These are phyloP conservation scores for Fragaria iinumae DNA, from an alignment of 306 rosid genomes.

Conservation along the genomic window DNA sequence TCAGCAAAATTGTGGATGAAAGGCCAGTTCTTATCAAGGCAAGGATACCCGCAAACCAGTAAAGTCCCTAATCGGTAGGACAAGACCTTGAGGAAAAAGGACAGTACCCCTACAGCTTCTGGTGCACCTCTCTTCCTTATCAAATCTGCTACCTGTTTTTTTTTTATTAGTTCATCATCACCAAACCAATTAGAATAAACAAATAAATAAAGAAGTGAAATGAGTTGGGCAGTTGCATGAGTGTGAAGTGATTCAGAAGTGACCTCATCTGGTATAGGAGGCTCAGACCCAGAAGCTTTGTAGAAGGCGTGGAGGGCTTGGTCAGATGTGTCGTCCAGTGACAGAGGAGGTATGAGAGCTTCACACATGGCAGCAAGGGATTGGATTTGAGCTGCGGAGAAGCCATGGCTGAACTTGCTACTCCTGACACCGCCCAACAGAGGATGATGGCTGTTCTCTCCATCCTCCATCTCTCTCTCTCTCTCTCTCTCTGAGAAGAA, in stretches of 20 bases:
- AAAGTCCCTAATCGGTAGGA: constrained; percentile 71
- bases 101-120: constrained; percentile 42
- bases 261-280: constrained; percentile 79
- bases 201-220: background rate
- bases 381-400: constrained; percentile 58
- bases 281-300: constrained; percentile 54
- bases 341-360: constrained; percentile 64
- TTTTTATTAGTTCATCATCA: background rate
- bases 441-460: constrained; percentile 37
- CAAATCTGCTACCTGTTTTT: constrained; percentile 64
- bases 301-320: constrained; percentile 39
- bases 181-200: background rate
- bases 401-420: constrained; percentile 53
- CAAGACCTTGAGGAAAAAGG: constrained; percentile 42
- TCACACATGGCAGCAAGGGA: constrained; percentile 65
- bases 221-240: background rate
- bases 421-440: constrained; percentile 47
- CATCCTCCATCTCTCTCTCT: constrained; percentile 31
- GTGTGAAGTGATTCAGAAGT: background rate
- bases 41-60: constrained; percentile 57
- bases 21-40: constrained; percentile 74
- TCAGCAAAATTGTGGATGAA: constrained; percentile 69
- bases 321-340: constrained; percentile 21
- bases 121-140: constrained; percentile 43
- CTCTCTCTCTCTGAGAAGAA: constrained; percentile 8